These are phyloP conservation scores for Eleusine coracana DNA, from an alignment of 176 grass and related monocot genomes.

Conservation along the genomic window DNA sequence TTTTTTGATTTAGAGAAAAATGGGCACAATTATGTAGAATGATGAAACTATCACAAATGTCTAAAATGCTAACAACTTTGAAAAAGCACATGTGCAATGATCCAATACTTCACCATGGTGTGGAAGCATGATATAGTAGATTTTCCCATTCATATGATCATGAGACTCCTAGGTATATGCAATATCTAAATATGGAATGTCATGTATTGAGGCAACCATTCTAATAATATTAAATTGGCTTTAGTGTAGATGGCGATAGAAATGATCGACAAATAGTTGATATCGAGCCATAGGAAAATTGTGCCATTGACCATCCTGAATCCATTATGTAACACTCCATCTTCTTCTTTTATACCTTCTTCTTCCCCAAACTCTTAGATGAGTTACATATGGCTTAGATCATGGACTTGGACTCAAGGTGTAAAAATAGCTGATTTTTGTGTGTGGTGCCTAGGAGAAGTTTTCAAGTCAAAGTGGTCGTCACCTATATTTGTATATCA, in stretches of 20 bases:
- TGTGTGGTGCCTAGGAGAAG: background rate
- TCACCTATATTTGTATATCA: background rate
- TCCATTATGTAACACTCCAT: too few relatives aligned
- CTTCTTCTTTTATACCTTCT: background rate
- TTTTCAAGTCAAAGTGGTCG: background rate
- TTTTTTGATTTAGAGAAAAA: background rate
- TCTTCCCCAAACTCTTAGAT: background rate
- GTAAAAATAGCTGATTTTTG: too few relatives aligned
- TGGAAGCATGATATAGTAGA: background rate
- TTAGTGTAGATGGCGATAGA: background rate
- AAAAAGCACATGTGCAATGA: background rate
- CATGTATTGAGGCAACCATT: too few relatives aligned
- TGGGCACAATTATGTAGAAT: background rate
- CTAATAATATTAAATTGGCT: background rate
- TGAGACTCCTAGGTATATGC: background rate
- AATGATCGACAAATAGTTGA: background rate
- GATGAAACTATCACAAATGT: background rate
- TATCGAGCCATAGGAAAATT: background rate
- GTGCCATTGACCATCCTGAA: background rate
- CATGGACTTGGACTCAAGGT: background rate
- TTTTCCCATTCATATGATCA: background rate
- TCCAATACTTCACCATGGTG: background rate
- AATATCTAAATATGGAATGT: too few relatives aligned
- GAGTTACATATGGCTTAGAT: background rate
- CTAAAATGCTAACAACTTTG: background rate